Base-by-base conservation (phyloP, 2,329 filamentous ascomycete species). In the Colletotrichum liaoningense region DNA sequence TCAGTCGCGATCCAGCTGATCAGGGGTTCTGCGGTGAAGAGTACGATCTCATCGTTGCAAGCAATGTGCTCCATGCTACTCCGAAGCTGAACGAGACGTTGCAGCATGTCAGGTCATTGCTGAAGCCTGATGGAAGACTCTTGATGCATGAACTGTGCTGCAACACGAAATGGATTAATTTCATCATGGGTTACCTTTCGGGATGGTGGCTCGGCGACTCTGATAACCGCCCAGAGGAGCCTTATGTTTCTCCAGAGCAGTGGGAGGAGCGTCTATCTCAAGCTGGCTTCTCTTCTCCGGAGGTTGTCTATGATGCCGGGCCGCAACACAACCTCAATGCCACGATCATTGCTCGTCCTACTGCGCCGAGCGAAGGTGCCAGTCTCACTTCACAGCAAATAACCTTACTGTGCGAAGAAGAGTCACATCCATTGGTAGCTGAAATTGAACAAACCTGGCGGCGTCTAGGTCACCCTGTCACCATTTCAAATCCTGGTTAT, bases 1-100 rank as follows among this genome's bases (percentile, higher is more conserved):
- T 80, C 9, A 77, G 77, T n/a, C 76, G 78, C 7, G 75, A 78
- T 28, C 74, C 79, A 1, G 38, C 46, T 0, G 55, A 67, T 1
- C 84, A 86, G 60, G 83, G 80, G 0, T 85, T 81, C 58, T 30
- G 73, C 0, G 75, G 76, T 0, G 63, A 67, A 1, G 74, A 76
- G 0, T 86, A 81, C 70, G 85, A 86, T 52, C 11, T 86, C 5
- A 69, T 86, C n/a, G 74, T 86, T 28, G 83, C 82, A 1, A 79
- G 80, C 5, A 78, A 80, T 14, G 69, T 72, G 52, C 52, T 68
- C 16, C 69, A 68, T 28, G 64, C 69, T 22, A 72, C 69, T 11
- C 64, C 64, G 1, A 38, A 72, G 8, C 26, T 72, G 57, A 68
- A 57, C 1, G 49, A 63, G n/a, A 72, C 68, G 4, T 11, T 68